Percentiles rank a stretch among this genome's conserved stretches.
phyloP scores from a whole-genome alignment of 768 basidiomycete species.

The Bullera alba region DNA sequence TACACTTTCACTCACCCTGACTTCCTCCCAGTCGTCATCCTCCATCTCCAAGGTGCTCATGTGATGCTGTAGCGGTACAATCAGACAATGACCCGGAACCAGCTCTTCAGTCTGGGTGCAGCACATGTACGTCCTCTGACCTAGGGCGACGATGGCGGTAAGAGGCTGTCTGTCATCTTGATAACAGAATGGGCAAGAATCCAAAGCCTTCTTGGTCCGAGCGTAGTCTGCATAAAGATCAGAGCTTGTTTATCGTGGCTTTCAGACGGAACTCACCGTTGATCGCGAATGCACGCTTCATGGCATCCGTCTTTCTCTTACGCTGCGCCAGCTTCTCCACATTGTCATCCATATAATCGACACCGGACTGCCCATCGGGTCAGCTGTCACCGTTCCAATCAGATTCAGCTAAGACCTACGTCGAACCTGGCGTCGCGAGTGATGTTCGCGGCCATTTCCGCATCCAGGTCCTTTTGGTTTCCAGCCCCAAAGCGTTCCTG shows the following conservation, averaged over 20 bases:
- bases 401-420: slow-evolving; percentile 55
- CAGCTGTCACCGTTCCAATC: neutral
- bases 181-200: slow-evolving; percentile 80
- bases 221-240: slow-evolving; percentile 68
- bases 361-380: slow-evolving; percentile 57
- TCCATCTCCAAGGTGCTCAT: slow-evolving; percentile 85
- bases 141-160: slow-evolving; percentile 81
- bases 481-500: slow-evolving; percentile 89
- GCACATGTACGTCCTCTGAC: slow-evolving; percentile 81
- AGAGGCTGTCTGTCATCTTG: slow-evolving; percentile 82
- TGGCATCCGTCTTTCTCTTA: slow-evolving; percentile 92
- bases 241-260: neutral
- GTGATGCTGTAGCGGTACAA: slow-evolving; percentile 93
- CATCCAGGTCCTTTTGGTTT: slow-evolving; percentile 87
- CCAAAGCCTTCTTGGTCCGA: slow-evolving; percentile 79
- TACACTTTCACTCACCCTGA: slow-evolving; percentile 56
- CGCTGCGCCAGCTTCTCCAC: slow-evolving; percentile 83
- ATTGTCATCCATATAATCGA: slow-evolving; percentile 96
- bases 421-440: slow-evolving; percentile 81
- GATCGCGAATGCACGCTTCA: slow-evolving; percentile 95
- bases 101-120: slow-evolving; percentile 82
- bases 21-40: slow-evolving; percentile 98
- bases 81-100: slow-evolving; percentile 84
- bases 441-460: slow-evolving; percentile 78
- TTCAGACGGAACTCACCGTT: slow-evolving; percentile 56